phyloP scores from a whole-genome alignment of 2,329 filamentous ascomycete species.

The Pleoardoris graminearum region DNA sequence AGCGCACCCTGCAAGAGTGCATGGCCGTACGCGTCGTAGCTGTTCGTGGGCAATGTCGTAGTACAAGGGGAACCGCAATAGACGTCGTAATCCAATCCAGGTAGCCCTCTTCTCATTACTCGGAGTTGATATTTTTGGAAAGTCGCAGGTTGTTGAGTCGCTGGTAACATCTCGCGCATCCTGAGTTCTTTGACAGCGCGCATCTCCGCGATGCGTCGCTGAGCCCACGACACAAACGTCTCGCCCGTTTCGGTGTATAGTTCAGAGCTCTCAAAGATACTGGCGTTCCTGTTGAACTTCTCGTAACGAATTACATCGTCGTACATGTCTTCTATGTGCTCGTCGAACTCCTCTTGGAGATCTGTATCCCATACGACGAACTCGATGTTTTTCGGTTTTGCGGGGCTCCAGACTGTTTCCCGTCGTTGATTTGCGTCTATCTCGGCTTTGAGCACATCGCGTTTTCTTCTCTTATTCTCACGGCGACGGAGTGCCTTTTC shows the following conservation, averaged over 20 bases:
- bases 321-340: not conserved
- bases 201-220: conserved; percentile 7
- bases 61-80: not conserved
- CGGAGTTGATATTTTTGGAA: not conserved
- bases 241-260: not conserved
- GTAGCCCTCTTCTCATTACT: not conserved
- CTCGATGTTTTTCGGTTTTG: not conserved
- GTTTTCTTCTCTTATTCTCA: conserved; percentile 1
- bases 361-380: not conserved
- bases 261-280: not conserved
- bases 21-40: conserved; percentile 3
- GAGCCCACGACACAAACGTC: not conserved
- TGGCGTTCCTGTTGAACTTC: not conserved
- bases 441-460: not conserved
- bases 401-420: not conserved
- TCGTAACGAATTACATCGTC: conserved; percentile 2
- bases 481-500: not conserved
- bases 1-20: not conserved
- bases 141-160: not conserved
- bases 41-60: not conserved
- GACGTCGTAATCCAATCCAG: not conserved
- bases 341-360: not conserved
- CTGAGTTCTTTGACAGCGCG: conserved; percentile 1
- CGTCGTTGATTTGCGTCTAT: not conserved
- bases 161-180: not conserved